Base-by-base conservation (phyloP, 495 filamentous ascomycete genomes). In the Penicillium turbatum region DNA sequence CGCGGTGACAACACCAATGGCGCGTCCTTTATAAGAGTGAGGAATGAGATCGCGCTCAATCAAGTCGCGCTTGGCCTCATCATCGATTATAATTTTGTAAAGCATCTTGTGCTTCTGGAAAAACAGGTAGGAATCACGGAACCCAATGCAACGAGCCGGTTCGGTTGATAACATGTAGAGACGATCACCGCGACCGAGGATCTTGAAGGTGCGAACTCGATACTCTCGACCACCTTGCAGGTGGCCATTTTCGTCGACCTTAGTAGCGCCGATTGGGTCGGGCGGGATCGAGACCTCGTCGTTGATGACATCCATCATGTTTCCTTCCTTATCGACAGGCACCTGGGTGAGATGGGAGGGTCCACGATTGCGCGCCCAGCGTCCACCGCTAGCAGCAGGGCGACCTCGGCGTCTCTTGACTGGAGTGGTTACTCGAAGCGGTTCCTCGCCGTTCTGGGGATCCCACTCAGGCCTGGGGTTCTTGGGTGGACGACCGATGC, bases 81-180 rank as follows among this genome's bases (percentile, higher is more conserved):
- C 91, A 53, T 90, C 89, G 58, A 96, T 86, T 58, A 96, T 93
- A 62, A 97, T 93, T 74, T 97, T 97, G 78, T 90, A 91, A 16
- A 97, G 85, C 62, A 90, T 83, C 65, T 86, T 88, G 74, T 97
- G 92, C 66, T 95, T 96, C 60, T 92, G 92, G 78, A 98, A 98
- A 78, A 98, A 98, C 13, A 98, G 79, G 66, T 98, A 98, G 51
- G 88, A 93, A 72, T 98, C 93, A 48, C 93, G 77, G 79, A 98
- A 98, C 6, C 93, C 93, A 43, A 95, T 92, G 62, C 93, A 98
- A 51, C 93, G 83, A 17, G 93, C 93, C 5, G 93, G 93, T 61
- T 98, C 93, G 2, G 93, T 98, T 2, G 91, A 96, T 62, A 98
- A 75, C 93, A 98, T 98, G 82, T 98, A 98, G 13, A 95, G 81